A percentile compares a stretch with the other conserved stretches of the same genome.
Conservation (phyloP, 768 basidiomycete species). For the Porpolomopsis calyptriformis region DNA sequence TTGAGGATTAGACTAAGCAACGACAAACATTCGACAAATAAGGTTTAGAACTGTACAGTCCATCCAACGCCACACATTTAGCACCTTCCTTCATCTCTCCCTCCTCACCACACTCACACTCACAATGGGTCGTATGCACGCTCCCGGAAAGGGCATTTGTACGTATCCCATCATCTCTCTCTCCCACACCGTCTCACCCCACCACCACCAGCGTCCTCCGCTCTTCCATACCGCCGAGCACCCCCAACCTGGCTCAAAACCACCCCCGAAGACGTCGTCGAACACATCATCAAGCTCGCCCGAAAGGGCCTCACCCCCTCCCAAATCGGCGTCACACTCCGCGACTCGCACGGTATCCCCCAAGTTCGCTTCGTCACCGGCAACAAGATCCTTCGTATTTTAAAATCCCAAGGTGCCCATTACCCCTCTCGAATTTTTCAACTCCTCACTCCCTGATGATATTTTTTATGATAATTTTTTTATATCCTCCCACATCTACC, state of each 20-base stretch:
- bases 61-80: background rate
- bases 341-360: conserved; percentile 96
- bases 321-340: conserved; percentile 95
- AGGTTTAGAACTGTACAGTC: conserved; percentile 1
- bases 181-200: background rate
- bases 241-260: conserved; percentile 97
- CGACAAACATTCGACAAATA: background rate
- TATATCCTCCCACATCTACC: conserved; percentile 19
- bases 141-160: conserved; percentile 99
- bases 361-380: conserved; percentile 98
- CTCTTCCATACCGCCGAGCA: conserved; percentile 92
- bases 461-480: conserved; percentile 9
- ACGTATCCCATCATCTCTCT: conserved; percentile 25
- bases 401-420: conserved; percentile 82
- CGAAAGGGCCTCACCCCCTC: conserved; percentile 97
- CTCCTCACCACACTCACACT: too few species aligned
- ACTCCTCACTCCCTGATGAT: conserved; percentile 13
- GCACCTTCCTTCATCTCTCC: background rate
- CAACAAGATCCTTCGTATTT: conserved; percentile 98
- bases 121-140: conserved; percentile 96
- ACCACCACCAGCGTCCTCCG: conserved; percentile 61
- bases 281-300: conserved; percentile 95
- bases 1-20: too few species aligned
- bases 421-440: conserved; percentile 8
- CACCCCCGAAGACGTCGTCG: conserved; percentile 87